A percentile compares a stretch with the other conserved stretches of the same genome.
Evolutionary conservation across 768 basidiomycete species (phyloP).

Genomic region (Paxillus ammoniavirescens): DNA sequence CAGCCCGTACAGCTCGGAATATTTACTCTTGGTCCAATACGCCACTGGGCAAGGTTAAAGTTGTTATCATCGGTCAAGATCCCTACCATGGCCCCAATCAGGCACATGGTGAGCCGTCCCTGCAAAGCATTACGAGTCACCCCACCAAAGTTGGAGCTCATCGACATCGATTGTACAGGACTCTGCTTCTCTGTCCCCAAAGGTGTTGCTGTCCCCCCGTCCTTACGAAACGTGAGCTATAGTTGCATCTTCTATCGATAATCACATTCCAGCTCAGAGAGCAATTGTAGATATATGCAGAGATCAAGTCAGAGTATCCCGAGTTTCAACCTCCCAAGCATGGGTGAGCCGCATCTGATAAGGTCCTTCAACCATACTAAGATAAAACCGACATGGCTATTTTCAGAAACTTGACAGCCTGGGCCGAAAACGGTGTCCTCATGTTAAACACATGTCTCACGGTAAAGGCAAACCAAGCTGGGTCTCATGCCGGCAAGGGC

Average conservation of each 20-base stretch:
- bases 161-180: slow-evolving; percentile 41
- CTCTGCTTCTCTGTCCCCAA: slow-evolving; percentile 87
- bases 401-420: slow-evolving; percentile 70
- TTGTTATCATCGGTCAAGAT: slow-evolving; percentile 90
- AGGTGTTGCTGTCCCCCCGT: slow-evolving; percentile 75
- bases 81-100: slow-evolving; percentile 80
- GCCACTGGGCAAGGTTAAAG: slow-evolving; percentile 78
- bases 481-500: slow-evolving; percentile 80
- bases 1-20: slow-evolving; percentile 55
- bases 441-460: slow-evolving; percentile 93
- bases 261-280: slow-evolving; percentile 11
- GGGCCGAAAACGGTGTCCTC: slow-evolving; percentile 86
- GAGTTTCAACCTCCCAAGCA: slow-evolving; percentile 77
- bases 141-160: slow-evolving; percentile 9
- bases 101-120: slow-evolving; percentile 66
- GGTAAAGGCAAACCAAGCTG: slow-evolving; percentile 71
- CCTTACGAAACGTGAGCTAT: slow-evolving; percentile 69
- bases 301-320: slow-evolving; percentile 81
- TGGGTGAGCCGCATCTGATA: slow-evolving; percentile 55
- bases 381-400: slow-evolving; percentile 2
- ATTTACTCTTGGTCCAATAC: slow-evolving; percentile 93
- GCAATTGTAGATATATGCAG: slow-evolving; percentile 71
- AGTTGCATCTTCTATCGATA: slow-evolving; percentile 8
- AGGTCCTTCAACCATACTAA: slow-evolving; percentile 6
- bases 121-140: background rate